Base-by-base conservation (phyloP, 305 asterid genomes). In the Andrographis paniculata region DNA sequence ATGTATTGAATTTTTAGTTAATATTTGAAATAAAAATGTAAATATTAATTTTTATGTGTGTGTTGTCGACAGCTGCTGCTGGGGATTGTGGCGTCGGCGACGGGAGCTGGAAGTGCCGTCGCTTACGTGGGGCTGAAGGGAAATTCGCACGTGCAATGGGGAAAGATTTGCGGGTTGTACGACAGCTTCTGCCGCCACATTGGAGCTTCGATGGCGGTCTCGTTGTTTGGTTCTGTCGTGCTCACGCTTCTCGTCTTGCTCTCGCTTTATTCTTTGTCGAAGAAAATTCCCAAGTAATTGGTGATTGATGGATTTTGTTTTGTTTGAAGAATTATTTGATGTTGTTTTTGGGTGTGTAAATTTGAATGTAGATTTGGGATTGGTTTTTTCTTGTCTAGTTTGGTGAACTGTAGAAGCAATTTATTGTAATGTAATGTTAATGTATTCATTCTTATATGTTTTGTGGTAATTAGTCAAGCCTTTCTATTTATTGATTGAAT, bases 71-170 rank as follows among this genome's bases (percentile, higher is more conserved):
- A 78, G 87, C 69, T 78, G 17, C 52, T 75, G 62, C 27, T 78
- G n/a, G 83, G 78, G 19, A 62, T 72, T 1, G 48, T 72, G 45
- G 66, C 83, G 5, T 44, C 87, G 12, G 87, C 87, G 33, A 56
- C 72, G 4, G 87, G 87, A 22, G 19, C 83, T 19, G 80, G 74
- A 12, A 76, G 70, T 7, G 80, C 56, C 56, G 83, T 78, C 8
- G 87, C 53, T 1, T 78, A 78, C 73, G 53, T 75, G 14, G 83
- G 83, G 4, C 53, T 71, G 50, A 75, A 72, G 61, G 87, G 87
- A 40, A 67, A 75, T 52, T 43, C 63, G 2, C 65, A 78, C 6
- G 56, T 56, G 7, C 53, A 50, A 0, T 78, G 87, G 83, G 10
- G 14, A 17, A 69, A 75, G 44, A 57, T 75, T 9, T 78, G 83